These are phyloP conservation scores for Soucietia sequanensis DNA, from an alignment of 805 yeast genomes.

Conservation along the genomic window DNA sequence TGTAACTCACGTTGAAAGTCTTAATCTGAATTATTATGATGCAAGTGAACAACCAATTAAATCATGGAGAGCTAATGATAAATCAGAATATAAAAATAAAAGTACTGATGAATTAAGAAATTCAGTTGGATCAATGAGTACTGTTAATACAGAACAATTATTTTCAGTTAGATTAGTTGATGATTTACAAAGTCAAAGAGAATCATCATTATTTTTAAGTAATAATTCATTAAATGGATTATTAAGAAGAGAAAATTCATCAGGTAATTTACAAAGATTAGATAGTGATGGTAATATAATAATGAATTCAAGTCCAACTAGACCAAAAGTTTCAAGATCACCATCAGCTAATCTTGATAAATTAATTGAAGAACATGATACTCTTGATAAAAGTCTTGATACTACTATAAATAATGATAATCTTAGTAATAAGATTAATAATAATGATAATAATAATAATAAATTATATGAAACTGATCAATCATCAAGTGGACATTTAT, in stretches of 20 bases:
- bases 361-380: conserved; percentile 23
- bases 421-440: too few species aligned
- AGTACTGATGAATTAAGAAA: conserved; percentile 42
- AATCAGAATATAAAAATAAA: conserved; percentile 24
- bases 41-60: conserved; percentile 38
- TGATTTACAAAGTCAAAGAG: conserved; percentile 36
- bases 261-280: conserved; percentile 40
- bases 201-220: conserved; percentile 23
- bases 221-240: conserved; percentile 23
- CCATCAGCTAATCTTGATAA: conserved; percentile 26
- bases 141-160: conserved; percentile 82
- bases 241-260: conserved; percentile 24
- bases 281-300: conserved; percentile 47
- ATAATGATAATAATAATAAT: background rate
- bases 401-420: conserved; percentile 3
- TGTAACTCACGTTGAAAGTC: conserved; percentile 50
- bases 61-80: conserved; percentile 44
- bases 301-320: too few species aligned
- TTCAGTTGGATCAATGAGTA: conserved; percentile 71
- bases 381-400: background rate
- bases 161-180: conserved; percentile 76
- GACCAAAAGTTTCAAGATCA: conserved; percentile 18
- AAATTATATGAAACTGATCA: conserved; percentile 7
- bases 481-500: conserved; percentile 14
- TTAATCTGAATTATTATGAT: conserved; percentile 27